phyloP scores from a whole-genome alignment of 306 rosid species.

The Erythrophleum fordii region DNA sequence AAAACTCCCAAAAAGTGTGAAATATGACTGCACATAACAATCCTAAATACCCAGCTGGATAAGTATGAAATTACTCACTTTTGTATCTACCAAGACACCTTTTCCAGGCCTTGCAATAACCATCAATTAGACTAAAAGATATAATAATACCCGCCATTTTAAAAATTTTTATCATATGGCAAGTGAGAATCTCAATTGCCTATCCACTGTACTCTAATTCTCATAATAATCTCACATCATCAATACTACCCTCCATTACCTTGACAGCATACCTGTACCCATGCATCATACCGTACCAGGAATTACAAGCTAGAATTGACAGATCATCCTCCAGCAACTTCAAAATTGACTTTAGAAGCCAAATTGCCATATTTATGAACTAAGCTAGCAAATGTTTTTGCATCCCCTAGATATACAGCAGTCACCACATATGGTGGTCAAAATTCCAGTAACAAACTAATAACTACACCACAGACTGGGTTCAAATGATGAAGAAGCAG shows the following conservation, averaged over 20 bases:
- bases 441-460: constrained; percentile 30
- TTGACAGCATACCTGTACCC: neutral
- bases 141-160: constrained; percentile 31
- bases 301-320: constrained; percentile 15
- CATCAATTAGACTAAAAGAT: neutral
- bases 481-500: constrained; percentile 33
- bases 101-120: constrained; percentile 17
- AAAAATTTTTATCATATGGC: constrained; percentile 1
- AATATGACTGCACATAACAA: constrained; percentile 8
- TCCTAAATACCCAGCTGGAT: constrained; percentile 2
- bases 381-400: constrained; percentile 9
- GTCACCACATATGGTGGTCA: neutral
- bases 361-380: constrained; percentile 31
- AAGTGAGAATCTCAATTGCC: constrained; percentile 19
- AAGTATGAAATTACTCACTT: neutral
- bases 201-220: constrained; percentile 26
- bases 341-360: constrained; percentile 9
- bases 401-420: constrained; percentile 16
- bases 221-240: constrained; percentile 27
- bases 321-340: constrained; percentile 22
- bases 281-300: neutral
- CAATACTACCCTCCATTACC: neutral
- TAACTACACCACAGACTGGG: constrained; percentile 5
- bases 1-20: neutral
- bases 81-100: constrained; percentile 16